Conservation (phyloP, 495 filamentous ascomycete genomes). For the Penicillium chermesinum region DNA sequence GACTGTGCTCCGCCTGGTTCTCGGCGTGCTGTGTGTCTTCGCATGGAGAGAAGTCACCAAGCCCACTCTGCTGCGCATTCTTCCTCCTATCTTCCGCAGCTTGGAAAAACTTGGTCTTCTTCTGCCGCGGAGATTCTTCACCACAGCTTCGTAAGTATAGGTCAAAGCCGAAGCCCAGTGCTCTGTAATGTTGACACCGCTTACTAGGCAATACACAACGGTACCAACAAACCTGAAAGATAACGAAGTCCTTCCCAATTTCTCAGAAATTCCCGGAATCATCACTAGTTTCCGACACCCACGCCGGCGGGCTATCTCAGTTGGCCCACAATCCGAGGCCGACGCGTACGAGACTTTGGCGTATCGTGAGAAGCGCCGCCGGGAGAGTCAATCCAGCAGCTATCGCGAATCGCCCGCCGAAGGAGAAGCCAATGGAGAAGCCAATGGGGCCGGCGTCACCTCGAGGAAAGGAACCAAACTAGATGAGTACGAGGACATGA, state of each 20-base stretch:
- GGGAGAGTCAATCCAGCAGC: conserved; percentile 59
- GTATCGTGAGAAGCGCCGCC: conserved; percentile 75
- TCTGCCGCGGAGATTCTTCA: conserved; percentile 82
- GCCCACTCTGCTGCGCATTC: conserved; percentile 64
- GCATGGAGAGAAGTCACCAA: conserved; percentile 86
- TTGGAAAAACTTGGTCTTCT: conserved; percentile 73
- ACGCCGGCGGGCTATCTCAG: conserved; percentile 72
- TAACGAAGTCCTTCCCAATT: conserved; percentile 79
- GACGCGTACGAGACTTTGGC: conserved; percentile 95
- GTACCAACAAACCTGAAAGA: conserved; percentile 73
- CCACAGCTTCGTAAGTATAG: conserved; percentile 69
- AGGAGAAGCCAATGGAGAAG: conserved; percentile 11
- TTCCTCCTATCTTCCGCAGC: conserved; percentile 84
- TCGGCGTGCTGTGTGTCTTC: conserved; percentile 80
- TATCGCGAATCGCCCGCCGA: conserved; percentile 26
- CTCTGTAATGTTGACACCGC: not conserved
- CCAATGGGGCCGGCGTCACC: conserved; percentile 12
- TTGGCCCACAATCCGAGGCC: conserved; percentile 91
- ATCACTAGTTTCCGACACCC: conserved; percentile 76
- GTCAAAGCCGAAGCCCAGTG: not conserved
- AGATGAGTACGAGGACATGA: conserved; percentile 64
- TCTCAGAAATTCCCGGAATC: conserved; percentile 75
- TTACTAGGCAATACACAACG: conserved; percentile 67
- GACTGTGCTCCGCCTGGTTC: conserved; percentile 58
- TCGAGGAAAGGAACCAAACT: conserved; percentile 39